Base-by-base conservation (phyloP, 805 yeast genomes). In the Metschnikowia sp. region DNA sequence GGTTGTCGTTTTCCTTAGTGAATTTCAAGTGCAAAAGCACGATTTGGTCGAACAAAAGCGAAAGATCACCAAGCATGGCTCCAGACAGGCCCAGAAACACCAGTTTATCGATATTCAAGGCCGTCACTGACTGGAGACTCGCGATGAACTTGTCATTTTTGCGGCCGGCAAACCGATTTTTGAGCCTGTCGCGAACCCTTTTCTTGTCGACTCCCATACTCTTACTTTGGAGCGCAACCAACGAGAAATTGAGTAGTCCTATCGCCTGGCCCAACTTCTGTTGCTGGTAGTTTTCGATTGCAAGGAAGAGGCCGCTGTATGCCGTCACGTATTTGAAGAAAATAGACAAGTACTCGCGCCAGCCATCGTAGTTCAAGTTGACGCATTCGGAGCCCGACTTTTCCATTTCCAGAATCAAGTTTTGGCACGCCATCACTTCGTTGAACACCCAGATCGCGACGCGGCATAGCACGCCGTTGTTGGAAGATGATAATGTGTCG, bases 231-330 rank as follows among this genome's bases (percentile, higher is more conserved):
- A 73, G 57, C 29, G 60, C 56, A 10, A 72, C 49, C 10, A 73
- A 57, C 19, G 73, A 51, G 39, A 61, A 63, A 47, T 74, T 70
- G 3, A 76, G 54, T 31, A 75, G 62, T 2, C 80, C 82, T 35
- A 77, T 64, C 4, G 77, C 72, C n/a, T 64, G 65, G 8, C 82
- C 82, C 15, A 76, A 44, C 34, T 70, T 66, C 44, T 67, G 64
- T 40, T 75, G 67, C 49, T 75, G 76, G 55, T 76, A 76, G 44
- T 63, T 58, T 40, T 76, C 80, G 34, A 76, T 64, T 0, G 79
- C 63, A 19, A 75, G 60, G 41, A 76, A 70, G n/a, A 70, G 50
- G 0, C 77, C 78, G 15, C 75, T 68, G 48, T 75, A 74, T 0
- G 77, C 77, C 22, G 64, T 59, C 7, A 68, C 63, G 54, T 75